A percentile compares a stretch with the other conserved stretches of the same genome.
phyloP scores from a whole-genome alignment of 306 rosid genomes.

The Senna siamea region DNA sequence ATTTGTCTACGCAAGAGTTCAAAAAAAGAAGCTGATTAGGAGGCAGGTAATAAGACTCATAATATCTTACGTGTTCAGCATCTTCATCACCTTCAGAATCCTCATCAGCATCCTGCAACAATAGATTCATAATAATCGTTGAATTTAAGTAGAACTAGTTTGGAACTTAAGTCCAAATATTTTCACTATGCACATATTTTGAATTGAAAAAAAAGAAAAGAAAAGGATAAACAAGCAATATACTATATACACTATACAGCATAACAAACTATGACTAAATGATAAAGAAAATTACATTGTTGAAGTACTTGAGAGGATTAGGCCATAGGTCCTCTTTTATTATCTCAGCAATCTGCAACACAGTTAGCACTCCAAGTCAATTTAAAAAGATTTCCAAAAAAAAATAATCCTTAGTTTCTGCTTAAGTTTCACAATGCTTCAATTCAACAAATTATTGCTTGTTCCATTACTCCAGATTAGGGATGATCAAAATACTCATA shows the following conservation, averaged over 20 bases:
- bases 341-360: conserved; percentile 64
- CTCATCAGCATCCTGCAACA: conserved; percentile 63
- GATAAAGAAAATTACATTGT: conserved; percentile 46
- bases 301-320: conserved; percentile 73
- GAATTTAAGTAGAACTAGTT: background rate
- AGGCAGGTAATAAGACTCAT: background rate
- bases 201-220: background rate
- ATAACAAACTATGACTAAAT: background rate
- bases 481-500: too few species aligned
- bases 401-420: background rate
- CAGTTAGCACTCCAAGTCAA: conserved; percentile 9
- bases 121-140: background rate
- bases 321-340: conserved; percentile 80
- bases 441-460: background rate
- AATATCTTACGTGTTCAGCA: conserved; percentile 41
- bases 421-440: background rate
- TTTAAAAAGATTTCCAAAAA: background rate
- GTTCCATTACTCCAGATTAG: background rate
- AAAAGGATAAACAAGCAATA: background rate
- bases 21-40: background rate
- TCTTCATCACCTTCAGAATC: conserved; percentile 57
- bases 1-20: background rate
- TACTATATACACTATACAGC: background rate
- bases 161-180: background rate
- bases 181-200: background rate